These are phyloP conservation scores for Ascobolus immersus DNA, from an alignment of 495 filamentous ascomycete genomes.

Conservation along the genomic window DNA sequence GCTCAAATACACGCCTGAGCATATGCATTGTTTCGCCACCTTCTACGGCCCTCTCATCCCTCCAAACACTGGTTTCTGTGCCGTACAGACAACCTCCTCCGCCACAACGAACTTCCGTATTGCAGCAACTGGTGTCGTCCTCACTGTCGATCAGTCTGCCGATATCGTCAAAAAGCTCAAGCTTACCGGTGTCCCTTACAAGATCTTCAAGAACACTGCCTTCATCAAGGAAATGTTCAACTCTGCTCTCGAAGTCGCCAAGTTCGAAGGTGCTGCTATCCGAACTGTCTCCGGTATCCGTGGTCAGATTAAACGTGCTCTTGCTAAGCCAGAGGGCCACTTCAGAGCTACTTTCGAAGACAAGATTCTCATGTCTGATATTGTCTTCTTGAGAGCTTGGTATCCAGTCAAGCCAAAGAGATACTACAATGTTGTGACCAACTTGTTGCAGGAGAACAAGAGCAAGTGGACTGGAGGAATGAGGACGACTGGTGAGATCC, in stretches of 20 bases:
- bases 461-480: constrained; percentile 30
- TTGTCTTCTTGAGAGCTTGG: constrained; percentile 88
- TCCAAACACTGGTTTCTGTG: constrained; percentile 85
- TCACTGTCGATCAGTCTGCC: constrained; percentile 74
- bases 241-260: constrained; percentile 72
- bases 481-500: constrained; percentile 85
- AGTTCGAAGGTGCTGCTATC: constrained; percentile 89
- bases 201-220: constrained; percentile 97
- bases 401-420: constrained; percentile 81
- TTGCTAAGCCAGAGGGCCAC: constrained; percentile 75
- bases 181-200: constrained; percentile 69
- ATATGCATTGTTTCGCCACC: constrained; percentile 92
- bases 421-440: constrained; percentile 92
- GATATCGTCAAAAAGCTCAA: constrained; percentile 99
- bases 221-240: constrained; percentile 99
- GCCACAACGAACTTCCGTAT: constrained; percentile 79
- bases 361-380: constrained; percentile 87
- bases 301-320: constrained; percentile 83
- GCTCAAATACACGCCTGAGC: constrained; percentile 92
- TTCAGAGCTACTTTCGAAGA: constrained; percentile 95
- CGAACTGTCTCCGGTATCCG: constrained; percentile 86
- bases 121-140: constrained; percentile 73
- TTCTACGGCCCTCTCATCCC: constrained; percentile 88
- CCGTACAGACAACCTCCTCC: constrained; percentile 72
- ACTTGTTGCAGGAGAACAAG: constrained; percentile 35